Evolutionary conservation across 768 basidiomycete genomes (phyloP).

Genomic region (Mycena galericulata): DNA sequence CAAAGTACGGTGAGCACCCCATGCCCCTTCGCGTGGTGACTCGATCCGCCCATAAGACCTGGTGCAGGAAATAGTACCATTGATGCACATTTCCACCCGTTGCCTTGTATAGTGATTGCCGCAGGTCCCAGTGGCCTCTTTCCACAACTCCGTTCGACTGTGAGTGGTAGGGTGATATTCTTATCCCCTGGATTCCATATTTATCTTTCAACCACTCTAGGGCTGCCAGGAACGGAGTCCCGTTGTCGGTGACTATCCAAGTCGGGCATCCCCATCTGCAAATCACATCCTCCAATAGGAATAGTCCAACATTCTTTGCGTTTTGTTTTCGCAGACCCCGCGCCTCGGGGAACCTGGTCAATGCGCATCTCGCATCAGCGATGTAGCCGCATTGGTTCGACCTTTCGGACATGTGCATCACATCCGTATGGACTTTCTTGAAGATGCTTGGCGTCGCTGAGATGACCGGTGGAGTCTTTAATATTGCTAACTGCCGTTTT

Average conservation of each 20-base stretch:
- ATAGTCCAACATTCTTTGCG: slow-evolving; percentile 35
- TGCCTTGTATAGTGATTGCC: slow-evolving; percentile 39
- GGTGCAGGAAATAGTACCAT: slow-evolving; percentile 37
- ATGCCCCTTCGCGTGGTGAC: slow-evolving; percentile 29
- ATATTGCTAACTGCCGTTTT: slow-evolving; percentile 33
- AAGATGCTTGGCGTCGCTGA: slow-evolving; percentile 42
- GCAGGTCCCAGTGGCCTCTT: slow-evolving; percentile 42
- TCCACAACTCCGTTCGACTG: slow-evolving; percentile 55
- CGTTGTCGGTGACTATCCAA: slow-evolving; percentile 53
- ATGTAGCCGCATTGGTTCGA: slow-evolving; percentile 39
- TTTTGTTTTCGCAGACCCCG: slow-evolving; percentile 37
- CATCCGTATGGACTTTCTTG: slow-evolving; percentile 41
- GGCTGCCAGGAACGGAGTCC: slow-evolving; percentile 44
- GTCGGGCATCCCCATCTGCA: slow-evolving; percentile 51
- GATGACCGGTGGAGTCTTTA: slow-evolving; percentile 44
- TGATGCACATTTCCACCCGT: slow-evolving; percentile 30
- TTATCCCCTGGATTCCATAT: slow-evolving; percentile 53
- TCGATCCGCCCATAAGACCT: slow-evolving; percentile 39
- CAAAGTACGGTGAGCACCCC: slow-evolving; percentile 38
- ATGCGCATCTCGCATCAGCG: slow-evolving; percentile 40
- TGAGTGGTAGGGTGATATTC: slow-evolving; percentile 56
- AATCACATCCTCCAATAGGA: slow-evolving; percentile 46
- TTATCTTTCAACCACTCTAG: slow-evolving; percentile 29
- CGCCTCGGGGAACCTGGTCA: slow-evolving; percentile 40
- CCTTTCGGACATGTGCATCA: slow-evolving; percentile 41